Evolutionary conservation across 176 grass and related monocot species (phyloP).

Genomic region (Paspalum vaginatum): DNA sequence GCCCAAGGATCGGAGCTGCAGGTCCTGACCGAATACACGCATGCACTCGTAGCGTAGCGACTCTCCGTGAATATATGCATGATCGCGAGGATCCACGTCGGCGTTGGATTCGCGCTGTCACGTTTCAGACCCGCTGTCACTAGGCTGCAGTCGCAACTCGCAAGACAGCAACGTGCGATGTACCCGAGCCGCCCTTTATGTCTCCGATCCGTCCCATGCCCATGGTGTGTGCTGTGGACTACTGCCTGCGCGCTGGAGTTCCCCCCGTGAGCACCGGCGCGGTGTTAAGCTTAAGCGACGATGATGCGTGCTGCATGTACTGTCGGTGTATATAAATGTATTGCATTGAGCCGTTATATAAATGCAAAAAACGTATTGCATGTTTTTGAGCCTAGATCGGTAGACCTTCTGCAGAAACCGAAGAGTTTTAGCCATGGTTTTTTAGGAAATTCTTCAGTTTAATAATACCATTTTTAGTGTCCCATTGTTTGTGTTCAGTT

Average conservation of each 20-base stretch:
- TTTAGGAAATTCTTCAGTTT: no score
- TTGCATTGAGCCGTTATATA: no score
- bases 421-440: background rate
- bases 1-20: background rate
- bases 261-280: no score
- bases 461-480: no score
- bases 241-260: no score
- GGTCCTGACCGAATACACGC: no score
- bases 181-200: background rate
- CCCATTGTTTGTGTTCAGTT: no score
- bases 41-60: background rate
- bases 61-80: background rate
- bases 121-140: background rate
- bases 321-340: no score
- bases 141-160: background rate
- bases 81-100: background rate
- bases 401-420: background rate
- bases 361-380: no score
- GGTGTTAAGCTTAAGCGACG: no score
- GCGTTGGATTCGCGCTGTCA: background rate
- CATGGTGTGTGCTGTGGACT: background rate
- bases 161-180: background rate
- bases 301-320: no score
- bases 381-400: background rate
- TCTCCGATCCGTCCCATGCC: no score